Evolutionary conservation across 2,329 filamentous ascomycete species (phyloP).

Genomic region (Penicillium sp.): DNA sequence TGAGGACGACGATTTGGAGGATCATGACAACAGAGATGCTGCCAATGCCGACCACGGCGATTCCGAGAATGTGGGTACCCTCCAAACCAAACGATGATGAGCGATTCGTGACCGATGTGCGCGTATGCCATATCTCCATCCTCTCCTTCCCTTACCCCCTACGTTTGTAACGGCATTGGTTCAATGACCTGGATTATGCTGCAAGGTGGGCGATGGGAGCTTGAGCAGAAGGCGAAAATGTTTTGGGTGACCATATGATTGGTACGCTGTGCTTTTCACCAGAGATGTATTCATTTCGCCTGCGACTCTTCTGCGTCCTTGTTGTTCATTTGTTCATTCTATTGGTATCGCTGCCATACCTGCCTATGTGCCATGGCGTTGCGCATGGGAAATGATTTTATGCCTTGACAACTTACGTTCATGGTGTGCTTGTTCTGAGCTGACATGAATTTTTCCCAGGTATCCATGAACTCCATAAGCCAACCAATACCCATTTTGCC

Average conservation of each 20-base stretch:
- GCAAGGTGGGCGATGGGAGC: conserved; percentile 17
- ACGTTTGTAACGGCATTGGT: background rate
- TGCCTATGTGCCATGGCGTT: background rate
- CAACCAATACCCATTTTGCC: conserved; percentile 46
- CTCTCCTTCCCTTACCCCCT: conserved; percentile 3
- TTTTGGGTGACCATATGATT: background rate
- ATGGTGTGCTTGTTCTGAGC: background rate
- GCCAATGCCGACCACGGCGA: conserved; percentile 47
- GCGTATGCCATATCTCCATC: conserved; percentile 13
- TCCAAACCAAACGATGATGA: conserved; percentile 56
- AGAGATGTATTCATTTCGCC: background rate
- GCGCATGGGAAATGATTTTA: background rate
- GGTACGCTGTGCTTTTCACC: background rate
- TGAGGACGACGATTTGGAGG: conserved; percentile 89
- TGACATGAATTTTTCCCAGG: conserved; percentile 20
- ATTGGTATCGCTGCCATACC: background rate
- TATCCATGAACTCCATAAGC: conserved; percentile 35
- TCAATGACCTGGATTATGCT: conserved; percentile 14
- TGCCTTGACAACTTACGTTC: background rate
- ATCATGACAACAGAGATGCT: conserved; percentile 54
- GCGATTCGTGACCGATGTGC: conserved; percentile 48
- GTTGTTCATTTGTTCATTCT: background rate
- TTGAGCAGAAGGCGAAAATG: conserved; percentile 8
- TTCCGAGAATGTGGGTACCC: conserved; percentile 66
- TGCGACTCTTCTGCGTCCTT: background rate